Evolutionary conservation across 2,329 filamentous ascomycete species (phyloP), one percentile per base, ranked within the genome.

Genomic region (Akanthomyces uredinophilus): DNA sequence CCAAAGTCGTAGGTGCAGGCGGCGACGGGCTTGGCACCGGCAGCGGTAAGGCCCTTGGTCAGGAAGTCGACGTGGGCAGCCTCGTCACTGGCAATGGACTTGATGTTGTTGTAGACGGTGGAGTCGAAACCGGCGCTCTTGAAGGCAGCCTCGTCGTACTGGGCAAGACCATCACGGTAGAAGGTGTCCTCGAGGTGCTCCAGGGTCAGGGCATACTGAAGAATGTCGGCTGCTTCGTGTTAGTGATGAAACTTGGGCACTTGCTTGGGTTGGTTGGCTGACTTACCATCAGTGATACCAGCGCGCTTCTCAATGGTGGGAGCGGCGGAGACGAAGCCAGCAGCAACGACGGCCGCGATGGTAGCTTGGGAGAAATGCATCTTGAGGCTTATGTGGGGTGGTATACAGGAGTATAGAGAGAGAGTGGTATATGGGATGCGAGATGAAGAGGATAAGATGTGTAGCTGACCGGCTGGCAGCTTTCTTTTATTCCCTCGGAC

Each of bases 131-230:
- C 87, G 16, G 88, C 78, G 43, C 85, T 84, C 27, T 77, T 71
- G 75, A 92, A 92, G 69, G 90, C 84, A 35, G 80, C 73, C 46
- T 83, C 80, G 29, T 84, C 79, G 76, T 91, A 90, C 73, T 85
- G 82, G 65, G 80, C 79, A 70, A 92, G 89, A 43, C 87, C 88
- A 70, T 89, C 81, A 68, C 83, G 80, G 80, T 92, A 92, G 75
- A 91, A 92, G 61, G 81, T 79, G 27, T 86, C 81, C 77, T 92
- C 89, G 69, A 92, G 87, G 75, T 89, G 87, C 75, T 92, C 89
- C 51, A 91, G 80, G 6, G 88, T 91, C 61, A 91, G 78, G 65
- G 88, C 88, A 70, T 64, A 64, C 57, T 64, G 57, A n/a, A 64
- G 57, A 46, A 64, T 64, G 29, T 61, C 62, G 46, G 52, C 62